Percentiles rank a stretch among this genome's conserved stretches.
phyloP scores from a whole-genome alignment of 106 monocot genomes.

The Agapanthus africanus region DNA sequence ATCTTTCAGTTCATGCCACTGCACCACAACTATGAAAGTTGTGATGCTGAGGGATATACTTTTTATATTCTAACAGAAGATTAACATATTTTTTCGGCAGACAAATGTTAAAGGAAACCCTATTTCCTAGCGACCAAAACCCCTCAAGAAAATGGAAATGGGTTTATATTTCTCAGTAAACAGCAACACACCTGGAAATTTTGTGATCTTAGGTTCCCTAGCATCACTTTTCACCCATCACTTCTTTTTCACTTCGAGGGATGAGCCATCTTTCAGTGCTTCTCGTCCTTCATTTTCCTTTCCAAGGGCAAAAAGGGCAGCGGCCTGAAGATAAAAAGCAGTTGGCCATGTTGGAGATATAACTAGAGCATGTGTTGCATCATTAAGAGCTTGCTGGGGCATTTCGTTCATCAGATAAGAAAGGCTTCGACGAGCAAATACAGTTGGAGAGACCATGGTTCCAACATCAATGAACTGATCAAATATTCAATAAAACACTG shows the following conservation, averaged over 20 bases:
- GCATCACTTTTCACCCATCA: no score
- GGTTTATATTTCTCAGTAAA: no score
- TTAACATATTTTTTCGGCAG: no score
- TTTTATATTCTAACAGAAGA: no score
- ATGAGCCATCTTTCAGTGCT: constrained; percentile 77
- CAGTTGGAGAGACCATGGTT: constrained; percentile 87
- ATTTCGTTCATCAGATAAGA: constrained; percentile 78
- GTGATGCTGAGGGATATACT: no score
- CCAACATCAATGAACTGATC: constrained; percentile 90
- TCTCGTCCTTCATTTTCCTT: constrained; percentile 84
- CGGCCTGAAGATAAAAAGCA: constrained; percentile 88
- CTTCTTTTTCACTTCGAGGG: constrained; percentile 49
- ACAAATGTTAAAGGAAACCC: no score
- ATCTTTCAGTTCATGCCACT: no score
- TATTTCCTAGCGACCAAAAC: no score
- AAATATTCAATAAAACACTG: not conserved
- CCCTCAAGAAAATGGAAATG: no score
- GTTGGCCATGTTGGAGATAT: constrained; percentile 88
- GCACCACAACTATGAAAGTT: no score
- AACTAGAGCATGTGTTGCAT: constrained; percentile 79
- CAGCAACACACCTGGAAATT: no score
- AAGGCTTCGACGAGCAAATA: constrained; percentile 77
- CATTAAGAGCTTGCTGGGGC: constrained; percentile 79
- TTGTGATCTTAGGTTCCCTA: no score
- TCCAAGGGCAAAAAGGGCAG: constrained; percentile 56